Conservation (phyloP, 352 stramenopile species). For the Globisporangium cederbergense region DNA sequence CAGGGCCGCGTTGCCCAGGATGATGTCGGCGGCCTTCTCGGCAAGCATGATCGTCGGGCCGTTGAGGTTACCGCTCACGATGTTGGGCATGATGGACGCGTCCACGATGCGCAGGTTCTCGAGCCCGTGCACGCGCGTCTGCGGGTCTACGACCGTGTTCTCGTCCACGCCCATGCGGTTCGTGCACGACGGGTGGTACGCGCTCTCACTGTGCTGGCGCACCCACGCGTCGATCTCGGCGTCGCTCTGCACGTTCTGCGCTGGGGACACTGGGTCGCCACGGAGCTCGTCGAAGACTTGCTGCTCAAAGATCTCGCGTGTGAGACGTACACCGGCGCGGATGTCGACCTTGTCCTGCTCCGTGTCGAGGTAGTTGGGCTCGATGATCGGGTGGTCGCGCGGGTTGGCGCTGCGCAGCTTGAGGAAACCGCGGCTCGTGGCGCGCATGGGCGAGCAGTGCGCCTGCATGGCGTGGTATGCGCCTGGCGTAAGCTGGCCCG, state of each 20-base stretch:
- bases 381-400: conserved; percentile 74
- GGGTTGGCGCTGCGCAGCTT: conserved; percentile 77
- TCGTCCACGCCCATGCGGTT: conserved; percentile 84
- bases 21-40: conserved; percentile 92
- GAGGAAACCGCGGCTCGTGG: conserved; percentile 79
- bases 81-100: conserved; percentile 93
- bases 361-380: conserved; percentile 89
- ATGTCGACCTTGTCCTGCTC: conserved; percentile 79
- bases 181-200: conserved; percentile 89
- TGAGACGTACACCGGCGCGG: conserved; percentile 69
- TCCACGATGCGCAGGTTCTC: conserved; percentile 89
- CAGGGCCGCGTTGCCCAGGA: conserved; percentile 70
- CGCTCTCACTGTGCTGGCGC: conserved; percentile 78
- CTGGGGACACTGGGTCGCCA: conserved; percentile 72
- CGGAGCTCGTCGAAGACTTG: conserved; percentile 83
- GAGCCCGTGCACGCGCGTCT: conserved; percentile 83
- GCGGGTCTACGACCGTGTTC: conserved; percentile 88
- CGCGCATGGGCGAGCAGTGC: conserved; percentile 87
- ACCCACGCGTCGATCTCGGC: conserved; percentile 85
- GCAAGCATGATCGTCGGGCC: conserved; percentile 92
- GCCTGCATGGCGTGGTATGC: conserved; percentile 79
- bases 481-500: conserved; percentile 59
- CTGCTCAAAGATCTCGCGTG: conserved; percentile 87
- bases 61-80: conserved; percentile 94
- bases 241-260: conserved; percentile 54